Conservation (phyloP, 2,329 filamentous ascomycete genomes). For the Didymella arachidicola region DNA sequence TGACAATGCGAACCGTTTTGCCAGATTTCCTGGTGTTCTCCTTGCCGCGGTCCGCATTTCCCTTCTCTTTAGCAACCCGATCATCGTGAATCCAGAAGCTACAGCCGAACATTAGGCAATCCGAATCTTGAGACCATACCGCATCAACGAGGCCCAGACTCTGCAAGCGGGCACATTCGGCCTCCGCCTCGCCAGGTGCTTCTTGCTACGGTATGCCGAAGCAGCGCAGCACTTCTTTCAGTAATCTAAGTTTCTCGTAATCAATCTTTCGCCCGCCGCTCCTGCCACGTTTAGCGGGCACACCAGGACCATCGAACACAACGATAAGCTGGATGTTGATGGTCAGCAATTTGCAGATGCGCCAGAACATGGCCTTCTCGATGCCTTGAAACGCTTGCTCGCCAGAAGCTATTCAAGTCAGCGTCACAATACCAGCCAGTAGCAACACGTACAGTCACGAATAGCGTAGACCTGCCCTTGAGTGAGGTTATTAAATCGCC, state of each 20-base stretch:
- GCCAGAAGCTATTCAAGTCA: conserved; percentile 32
- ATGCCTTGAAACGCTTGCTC: conserved; percentile 51
- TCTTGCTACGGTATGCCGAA: conserved; percentile 55
- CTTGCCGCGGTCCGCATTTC: conserved; percentile 30
- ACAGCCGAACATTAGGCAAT: conserved; percentile 59
- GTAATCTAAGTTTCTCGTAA: conserved; percentile 39
- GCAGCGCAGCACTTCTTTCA: conserved; percentile 50
- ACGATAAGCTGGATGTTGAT: conserved; percentile 62
- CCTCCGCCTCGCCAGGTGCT: conserved; percentile 59
- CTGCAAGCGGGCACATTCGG: conserved; percentile 58
- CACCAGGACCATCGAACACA: conserved; percentile 62
- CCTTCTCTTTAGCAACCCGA: conserved; percentile 36
- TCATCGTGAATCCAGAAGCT: conserved; percentile 52
- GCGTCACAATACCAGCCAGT: not conserved
- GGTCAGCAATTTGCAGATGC: conserved; percentile 56
- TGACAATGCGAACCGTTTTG: conserved; percentile 44
- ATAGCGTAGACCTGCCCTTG: conserved; percentile 46
- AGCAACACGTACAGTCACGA: conserved; percentile 38
- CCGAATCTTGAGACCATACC: conserved; percentile 59
- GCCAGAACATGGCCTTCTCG: conserved; percentile 53
- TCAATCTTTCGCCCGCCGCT: conserved; percentile 43
- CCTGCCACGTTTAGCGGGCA: conserved; percentile 48
- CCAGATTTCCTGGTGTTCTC: conserved; percentile 45
- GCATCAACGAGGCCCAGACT: conserved; percentile 56
- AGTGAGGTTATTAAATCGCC: conserved; percentile 55